Evolutionary conservation across 1,139 yeast genomes (phyloP), one percentile per base, ranked within the genome.

Genomic region (Sugiyamaella neomexicana): DNA sequence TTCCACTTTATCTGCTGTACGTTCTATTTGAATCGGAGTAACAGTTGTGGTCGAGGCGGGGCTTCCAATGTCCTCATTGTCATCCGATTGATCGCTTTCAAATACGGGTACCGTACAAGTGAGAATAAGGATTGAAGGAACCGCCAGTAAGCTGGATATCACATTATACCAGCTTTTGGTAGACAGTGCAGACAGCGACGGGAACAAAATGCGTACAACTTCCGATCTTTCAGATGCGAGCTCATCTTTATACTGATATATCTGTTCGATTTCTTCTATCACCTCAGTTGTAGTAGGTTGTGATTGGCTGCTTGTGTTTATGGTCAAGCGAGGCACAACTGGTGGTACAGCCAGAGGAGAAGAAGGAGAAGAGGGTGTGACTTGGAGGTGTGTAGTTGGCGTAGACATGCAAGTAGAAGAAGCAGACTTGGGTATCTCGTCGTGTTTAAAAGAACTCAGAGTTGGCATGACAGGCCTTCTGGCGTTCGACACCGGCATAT

Each of bases 21-120:
- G 16, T 12, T n/a, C 10, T 10, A 27, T 16, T 12, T 8, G 40
- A 37, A 31, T 34, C 13, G 41, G 41, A 20, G 36, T 7, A 40
- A 5, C n/a, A 16, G 12, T 16, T 10, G 36, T n/a, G 10, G 40
- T 37, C 2, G 23, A 27, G 10, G 25, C 50, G 6, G 43, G 40
- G 7, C 36, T 39, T 10, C 10, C 6, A 9, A 46, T 12, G 32
- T 43, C 55, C 29, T 58, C 60, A 7, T 61, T 58, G n/a, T 61
- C 63, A 12, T 41, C 27, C 16, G 31, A n/a, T 8, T 31, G 34
- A 5, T 27, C 47, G 12, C 62, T 63, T 31, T 68, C 70, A 44
- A 73, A 66, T 1, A 80, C 83, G 0, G 87, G 86, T 1, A 77
- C 72, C 0, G 84, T 75, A 3, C 79, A 40, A 17, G 80, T 72